Evolutionary conservation across 441 rosid genomes (phyloP), one percentile per base, ranked within the genome.

Genomic region (Gossypium schwendimanii): DNA sequence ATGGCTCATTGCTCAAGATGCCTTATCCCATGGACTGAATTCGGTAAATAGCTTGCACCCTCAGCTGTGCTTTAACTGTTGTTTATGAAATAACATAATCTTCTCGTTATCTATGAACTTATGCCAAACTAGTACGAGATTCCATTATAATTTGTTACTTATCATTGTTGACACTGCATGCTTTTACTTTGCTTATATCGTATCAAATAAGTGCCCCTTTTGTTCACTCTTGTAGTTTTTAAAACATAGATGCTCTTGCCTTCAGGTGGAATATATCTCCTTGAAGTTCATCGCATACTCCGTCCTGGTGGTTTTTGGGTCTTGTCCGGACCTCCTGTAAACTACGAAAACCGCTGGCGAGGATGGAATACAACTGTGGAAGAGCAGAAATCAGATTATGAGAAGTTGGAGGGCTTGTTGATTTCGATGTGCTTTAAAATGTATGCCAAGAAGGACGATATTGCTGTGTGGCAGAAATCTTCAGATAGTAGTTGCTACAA

Each of bases 1-100:
- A 91, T 95, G 98, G 99, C 99, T 81, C 99, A 95, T 84, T 95
- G 99, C 89, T 95, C 99, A 21, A 87, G 99, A 82, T 92, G 99
- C 86, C 98, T 95, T 76, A 95, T 95, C 73, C 98, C 99, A 12
- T 94, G 99, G 99, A 91, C 98, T 33, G 99, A 94, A 89, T 94
- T 91, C 2, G 99, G 99, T 94, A 89, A 79, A 53, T 68, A 24
- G 50, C 21, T 31, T 31, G 36, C 52, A 26, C 60, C 18, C 18
- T 41, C 14, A 33, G 18, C 28, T 50, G 31, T 20, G 39, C 28
- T 50, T 28, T 6, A 47, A 47, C 18, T 23, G 49, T 10, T 60
- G 21, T 24, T 20, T 36, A 50, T 3, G 15, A 65, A 58, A 6
- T 57, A 64, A 33, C 62, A 71, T 58, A 58, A 47, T 44, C 8